Conservation (phyloP, 768 basidiomycete species). For the Termitomyces sp. region DNA sequence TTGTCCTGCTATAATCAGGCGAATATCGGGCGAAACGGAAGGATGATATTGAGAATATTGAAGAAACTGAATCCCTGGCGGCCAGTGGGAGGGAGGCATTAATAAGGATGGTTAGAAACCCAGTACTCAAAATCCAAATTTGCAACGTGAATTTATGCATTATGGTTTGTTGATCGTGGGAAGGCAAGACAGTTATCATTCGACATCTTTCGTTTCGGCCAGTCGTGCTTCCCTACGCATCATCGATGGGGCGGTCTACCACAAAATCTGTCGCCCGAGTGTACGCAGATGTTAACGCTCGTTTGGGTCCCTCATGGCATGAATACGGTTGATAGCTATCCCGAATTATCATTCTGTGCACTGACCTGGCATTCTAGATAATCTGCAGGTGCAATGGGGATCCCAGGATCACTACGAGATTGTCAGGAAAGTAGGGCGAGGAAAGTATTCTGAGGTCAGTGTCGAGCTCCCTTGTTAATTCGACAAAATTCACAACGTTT, state of each 20-base stretch:
- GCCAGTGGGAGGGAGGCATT: constrained; percentile 26
- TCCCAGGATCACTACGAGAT: constrained; percentile 98
- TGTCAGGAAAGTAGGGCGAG: constrained; percentile 91
- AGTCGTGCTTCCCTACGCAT: constrained; percentile 7
- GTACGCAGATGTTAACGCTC: constrained; percentile 84
- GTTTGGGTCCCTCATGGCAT: constrained; percentile 87
- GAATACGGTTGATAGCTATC: constrained; percentile 73
- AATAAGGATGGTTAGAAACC: not conserved
- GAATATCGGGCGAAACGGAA: constrained; percentile 45
- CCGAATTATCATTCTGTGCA: constrained; percentile 10
- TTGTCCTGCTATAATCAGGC: constrained; percentile 30
- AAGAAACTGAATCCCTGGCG: constrained; percentile 51
- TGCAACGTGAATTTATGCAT: not conserved
- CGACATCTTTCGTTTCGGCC: constrained; percentile 10
- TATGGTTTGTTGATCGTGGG: constrained; percentile 19
- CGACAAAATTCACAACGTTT: constrained; percentile 10
- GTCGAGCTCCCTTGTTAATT: constrained; percentile 1
- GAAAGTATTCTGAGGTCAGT: constrained; percentile 90
- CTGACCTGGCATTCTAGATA: constrained; percentile 52
- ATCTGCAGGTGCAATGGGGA: constrained; percentile 96
- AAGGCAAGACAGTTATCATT: constrained; percentile 18
- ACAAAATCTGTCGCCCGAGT: constrained; percentile 81
- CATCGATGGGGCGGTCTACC: constrained; percentile 63
- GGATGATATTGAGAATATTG: constrained; percentile 46
- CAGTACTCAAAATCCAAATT: not conserved